Evolutionary conservation across 1,139 yeast genomes (phyloP).

Genomic region (Yarrowia galli): DNA sequence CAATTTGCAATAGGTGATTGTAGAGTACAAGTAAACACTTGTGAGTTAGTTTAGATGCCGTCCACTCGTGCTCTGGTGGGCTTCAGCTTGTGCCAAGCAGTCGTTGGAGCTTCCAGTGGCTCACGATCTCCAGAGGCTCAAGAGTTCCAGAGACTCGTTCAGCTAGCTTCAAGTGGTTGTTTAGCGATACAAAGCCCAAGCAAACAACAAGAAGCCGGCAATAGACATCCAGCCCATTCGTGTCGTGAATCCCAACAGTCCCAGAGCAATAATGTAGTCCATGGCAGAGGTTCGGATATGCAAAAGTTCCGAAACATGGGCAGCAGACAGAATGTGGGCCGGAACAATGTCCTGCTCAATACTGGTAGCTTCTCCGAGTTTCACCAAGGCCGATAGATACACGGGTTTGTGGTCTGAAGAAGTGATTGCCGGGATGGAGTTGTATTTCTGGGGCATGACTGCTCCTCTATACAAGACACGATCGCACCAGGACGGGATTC

Average conservation of each 20-base stretch:
- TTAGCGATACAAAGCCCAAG: constrained; percentile 21
- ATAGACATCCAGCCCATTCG: constrained; percentile 27
- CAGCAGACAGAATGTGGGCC: constrained; percentile 51
- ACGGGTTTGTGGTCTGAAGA: constrained; percentile 59
- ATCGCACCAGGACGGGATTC: constrained; percentile 92
- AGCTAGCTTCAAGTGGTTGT: background rate
- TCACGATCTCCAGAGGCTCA: too few relatives aligned
- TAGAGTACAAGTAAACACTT: too few relatives aligned
- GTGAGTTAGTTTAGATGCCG: too few relatives aligned
- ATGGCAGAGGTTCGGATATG: constrained; percentile 19
- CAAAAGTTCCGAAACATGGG: constrained; percentile 17
- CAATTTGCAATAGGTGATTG: too few relatives aligned
- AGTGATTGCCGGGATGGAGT: constrained; percentile 55
- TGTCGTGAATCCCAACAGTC: constrained; percentile 27
- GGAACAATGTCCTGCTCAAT: constrained; percentile 44
- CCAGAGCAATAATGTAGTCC: constrained; percentile 26
- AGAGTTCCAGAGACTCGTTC: too few relatives aligned
- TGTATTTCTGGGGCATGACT: constrained; percentile 51
- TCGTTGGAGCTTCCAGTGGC: too few relatives aligned
- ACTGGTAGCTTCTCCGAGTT: constrained; percentile 50
- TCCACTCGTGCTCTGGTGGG: too few relatives aligned
- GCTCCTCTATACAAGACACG: constrained; percentile 64
- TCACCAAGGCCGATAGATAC: constrained; percentile 53
- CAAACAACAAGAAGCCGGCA: constrained; percentile 21
- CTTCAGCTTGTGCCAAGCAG: too few relatives aligned